These are phyloP conservation scores for Penicillium sp. DNA, from an alignment of 2,329 filamentous ascomycete species.

Conservation along the genomic window DNA sequence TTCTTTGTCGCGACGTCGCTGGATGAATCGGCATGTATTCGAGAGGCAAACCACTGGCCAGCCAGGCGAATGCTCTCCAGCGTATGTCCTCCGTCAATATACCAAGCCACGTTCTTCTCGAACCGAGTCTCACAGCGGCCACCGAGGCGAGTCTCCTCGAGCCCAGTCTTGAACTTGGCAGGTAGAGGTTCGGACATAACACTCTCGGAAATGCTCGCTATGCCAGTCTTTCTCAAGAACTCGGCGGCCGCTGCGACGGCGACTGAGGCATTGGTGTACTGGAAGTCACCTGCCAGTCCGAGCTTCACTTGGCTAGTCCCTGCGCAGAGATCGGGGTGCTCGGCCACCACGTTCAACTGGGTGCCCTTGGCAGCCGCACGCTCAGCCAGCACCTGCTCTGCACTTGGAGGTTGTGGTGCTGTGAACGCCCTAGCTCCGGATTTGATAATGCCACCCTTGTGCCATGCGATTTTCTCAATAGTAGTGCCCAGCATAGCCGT, in stretches of 20 bases:
- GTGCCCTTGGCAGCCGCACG: conserved; percentile 55
- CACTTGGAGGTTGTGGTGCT: conserved; percentile 56
- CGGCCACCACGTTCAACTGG: conserved; percentile 50
- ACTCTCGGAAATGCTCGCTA: conserved; percentile 39
- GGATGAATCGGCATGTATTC: conserved; percentile 43
- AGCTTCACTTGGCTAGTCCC: conserved; percentile 52
- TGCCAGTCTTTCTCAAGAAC: conserved; percentile 40
- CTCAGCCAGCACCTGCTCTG: conserved; percentile 58
- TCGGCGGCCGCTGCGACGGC: conserved; percentile 54
- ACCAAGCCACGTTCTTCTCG: conserved; percentile 66
- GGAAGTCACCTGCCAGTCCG: conserved; percentile 63
- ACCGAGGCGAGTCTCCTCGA: conserved; percentile 67
- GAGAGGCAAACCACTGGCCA: conserved; percentile 71
- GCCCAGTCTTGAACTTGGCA: conserved; percentile 62
- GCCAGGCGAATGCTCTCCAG: conserved; percentile 77
- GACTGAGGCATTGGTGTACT: conserved; percentile 63
- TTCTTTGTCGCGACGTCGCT: conserved; percentile 33
- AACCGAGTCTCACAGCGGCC: conserved; percentile 74
- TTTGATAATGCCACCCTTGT: conserved; percentile 89
- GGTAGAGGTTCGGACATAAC: conserved; percentile 54
- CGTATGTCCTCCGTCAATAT: conserved; percentile 87
- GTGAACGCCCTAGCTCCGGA: conserved; percentile 63
- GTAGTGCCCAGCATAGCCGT: conserved; percentile 76
- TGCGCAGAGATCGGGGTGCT: conserved; percentile 47
- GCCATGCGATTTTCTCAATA: conserved; percentile 83